Evolutionary conservation across 2,329 filamentous ascomycete genomes (phyloP).

Genomic region (Cladophialophora immunda): DNA sequence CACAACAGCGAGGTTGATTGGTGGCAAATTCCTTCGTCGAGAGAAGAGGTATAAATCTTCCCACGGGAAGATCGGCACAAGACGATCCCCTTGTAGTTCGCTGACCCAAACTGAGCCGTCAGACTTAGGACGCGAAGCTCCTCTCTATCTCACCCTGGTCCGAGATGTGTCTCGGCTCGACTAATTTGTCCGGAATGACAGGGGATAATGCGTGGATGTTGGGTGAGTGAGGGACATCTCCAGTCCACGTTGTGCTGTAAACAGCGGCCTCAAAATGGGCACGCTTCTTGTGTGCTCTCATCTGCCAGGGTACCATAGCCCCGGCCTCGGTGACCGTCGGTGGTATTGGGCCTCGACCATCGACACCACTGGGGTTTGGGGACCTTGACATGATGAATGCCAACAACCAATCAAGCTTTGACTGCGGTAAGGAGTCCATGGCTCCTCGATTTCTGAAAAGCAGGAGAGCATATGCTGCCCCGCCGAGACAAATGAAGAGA

Average conservation of each 20-base stretch:
- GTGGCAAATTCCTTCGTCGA: not conserved
- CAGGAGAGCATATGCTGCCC: slow-evolving; percentile 15
- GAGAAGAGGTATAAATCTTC: not conserved
- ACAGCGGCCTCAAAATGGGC: slow-evolving; percentile 12
- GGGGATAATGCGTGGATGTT: slow-evolving; percentile 1
- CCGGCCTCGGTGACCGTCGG: not conserved
- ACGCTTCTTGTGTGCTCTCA: slow-evolving; percentile 1
- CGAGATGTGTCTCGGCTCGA: not conserved
- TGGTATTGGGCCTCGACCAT: not conserved
- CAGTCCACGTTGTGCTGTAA: slow-evolving; percentile 4
- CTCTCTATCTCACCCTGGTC: not conserved
- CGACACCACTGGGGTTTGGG: not conserved
- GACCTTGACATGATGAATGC: slow-evolving; percentile 12
- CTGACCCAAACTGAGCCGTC: not conserved
- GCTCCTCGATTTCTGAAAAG: slow-evolving; percentile 14
- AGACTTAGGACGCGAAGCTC: not conserved
- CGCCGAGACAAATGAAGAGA: slow-evolving; percentile 19
- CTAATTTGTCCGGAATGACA: not conserved
- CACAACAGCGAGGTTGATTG: not conserved
- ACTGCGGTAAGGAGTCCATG: slow-evolving; percentile 24
- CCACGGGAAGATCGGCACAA: not conserved
- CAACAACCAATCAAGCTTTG: slow-evolving; percentile 33
- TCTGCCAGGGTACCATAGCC: not conserved
- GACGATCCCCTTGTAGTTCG: not conserved
- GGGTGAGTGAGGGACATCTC: not conserved